Conservation (phyloP, 805 yeast genomes). For the Scheffersomyces stipitis region DNA sequence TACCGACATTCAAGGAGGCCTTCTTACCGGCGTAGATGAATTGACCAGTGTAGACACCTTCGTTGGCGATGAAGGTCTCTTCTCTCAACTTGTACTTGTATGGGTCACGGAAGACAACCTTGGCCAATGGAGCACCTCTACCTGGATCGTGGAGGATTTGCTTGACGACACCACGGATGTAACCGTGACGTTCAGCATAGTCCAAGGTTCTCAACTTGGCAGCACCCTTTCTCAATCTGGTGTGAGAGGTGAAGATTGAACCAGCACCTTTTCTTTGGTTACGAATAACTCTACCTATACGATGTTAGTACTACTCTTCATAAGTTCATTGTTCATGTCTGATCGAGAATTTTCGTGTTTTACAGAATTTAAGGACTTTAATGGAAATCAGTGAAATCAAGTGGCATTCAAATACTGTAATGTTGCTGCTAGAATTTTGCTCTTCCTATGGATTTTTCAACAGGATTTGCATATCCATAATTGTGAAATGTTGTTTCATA, state of each 20-base stretch:
- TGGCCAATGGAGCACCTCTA: constrained; percentile 99
- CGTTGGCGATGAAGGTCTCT: constrained; percentile 98
- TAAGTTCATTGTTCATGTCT: too few species aligned
- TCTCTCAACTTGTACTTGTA: constrained; percentile 95
- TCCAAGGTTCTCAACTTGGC: constrained; percentile 98
- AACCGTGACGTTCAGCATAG: constrained; percentile 98
- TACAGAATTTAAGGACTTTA: too few species aligned
- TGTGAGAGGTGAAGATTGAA: constrained; percentile 98
- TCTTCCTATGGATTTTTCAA: too few species aligned
- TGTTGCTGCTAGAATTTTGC: too few species aligned
- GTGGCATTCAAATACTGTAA: too few species aligned
- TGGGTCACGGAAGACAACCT: constrained; percentile 98
- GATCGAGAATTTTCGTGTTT: too few species aligned
- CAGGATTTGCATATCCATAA: too few species aligned
- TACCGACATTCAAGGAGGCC: constrained; percentile 94
- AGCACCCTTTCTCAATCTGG: constrained; percentile 99
- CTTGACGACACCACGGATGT: constrained; percentile 98
- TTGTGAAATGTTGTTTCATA: too few species aligned
- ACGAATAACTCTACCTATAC: constrained; percentile 95
- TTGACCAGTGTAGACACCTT: constrained; percentile 99
- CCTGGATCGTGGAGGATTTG: constrained; percentile 98
- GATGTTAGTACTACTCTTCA: constrained; percentile 8
- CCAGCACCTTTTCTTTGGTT: constrained; percentile 99
- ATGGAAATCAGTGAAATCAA: too few species aligned
- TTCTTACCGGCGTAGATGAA: constrained; percentile 97